Percentiles rank a stretch among this genome's conserved stretches.
These are phyloP conservation scores for Phytophthora pinifolia DNA, from an alignment of 352 stramenopile species.

Conservation along the genomic window DNA sequence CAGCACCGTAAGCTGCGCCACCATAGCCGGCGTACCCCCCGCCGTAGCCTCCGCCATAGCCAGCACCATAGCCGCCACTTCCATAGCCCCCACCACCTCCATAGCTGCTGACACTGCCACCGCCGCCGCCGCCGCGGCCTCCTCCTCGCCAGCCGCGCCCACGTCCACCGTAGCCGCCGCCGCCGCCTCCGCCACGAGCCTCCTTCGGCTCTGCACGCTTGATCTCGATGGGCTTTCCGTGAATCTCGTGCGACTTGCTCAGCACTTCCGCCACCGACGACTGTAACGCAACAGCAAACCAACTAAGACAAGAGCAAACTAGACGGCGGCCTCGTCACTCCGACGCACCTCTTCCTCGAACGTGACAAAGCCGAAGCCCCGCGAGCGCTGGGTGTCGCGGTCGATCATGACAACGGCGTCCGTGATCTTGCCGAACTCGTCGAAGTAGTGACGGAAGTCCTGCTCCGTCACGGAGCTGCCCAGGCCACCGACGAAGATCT, in stretches of 20 bases:
- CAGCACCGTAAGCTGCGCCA: constrained; percentile 26
- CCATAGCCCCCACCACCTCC: constrained; percentile 31
- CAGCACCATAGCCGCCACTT: constrained; percentile 34
- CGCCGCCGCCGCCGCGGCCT: constrained; percentile 21
- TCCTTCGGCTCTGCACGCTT: constrained; percentile 88
- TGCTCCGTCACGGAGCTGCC: constrained; percentile 84
- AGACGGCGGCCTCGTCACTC: not conserved
- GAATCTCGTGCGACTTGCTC: constrained; percentile 88
- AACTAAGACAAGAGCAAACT: not conserved
- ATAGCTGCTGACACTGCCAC: constrained; percentile 19
- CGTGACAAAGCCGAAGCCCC: constrained; percentile 93
- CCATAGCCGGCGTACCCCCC: constrained; percentile 38
- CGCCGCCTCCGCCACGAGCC: constrained; percentile 38
- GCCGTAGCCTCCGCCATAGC: constrained; percentile 32
- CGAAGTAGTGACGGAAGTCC: constrained; percentile 92
- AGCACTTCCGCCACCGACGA: constrained; percentile 88
- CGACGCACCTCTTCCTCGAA: constrained; percentile 85
- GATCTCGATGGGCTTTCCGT: constrained; percentile 90
- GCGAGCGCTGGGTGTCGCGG: constrained; percentile 87
- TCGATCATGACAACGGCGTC: constrained; percentile 94
- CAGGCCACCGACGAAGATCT: constrained; percentile 93
- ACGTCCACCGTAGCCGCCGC: constrained; percentile 26
- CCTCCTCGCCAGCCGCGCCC: constrained; percentile 16
- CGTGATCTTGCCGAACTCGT: constrained; percentile 89
- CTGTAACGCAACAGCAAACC: constrained; percentile 20